Evolutionary conservation across 306 rosid species (phyloP), one percentile per base, ranked within the genome.

Genomic region (Cicer pinnatifidum): DNA sequence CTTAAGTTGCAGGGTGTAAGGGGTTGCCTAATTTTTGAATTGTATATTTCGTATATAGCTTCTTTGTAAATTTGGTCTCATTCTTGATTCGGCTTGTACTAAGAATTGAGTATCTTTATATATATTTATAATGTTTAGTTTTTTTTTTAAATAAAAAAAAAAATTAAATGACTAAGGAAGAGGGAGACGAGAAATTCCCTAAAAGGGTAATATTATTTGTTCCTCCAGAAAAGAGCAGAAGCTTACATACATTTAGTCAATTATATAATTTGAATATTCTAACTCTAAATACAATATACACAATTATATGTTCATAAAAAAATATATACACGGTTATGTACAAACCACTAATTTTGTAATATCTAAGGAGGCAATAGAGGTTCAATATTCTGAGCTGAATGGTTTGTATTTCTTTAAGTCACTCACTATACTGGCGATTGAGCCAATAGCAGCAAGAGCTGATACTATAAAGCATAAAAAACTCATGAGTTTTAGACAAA

Each of bases 401-500:
- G 91, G 88, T 63, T 75, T 82, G 69, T 77, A 85, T 28, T 67
- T 59, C 82, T 82, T 73, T 1, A 87, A 78, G 78, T 86, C 85
- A 11, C 41, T 19, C 17, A 80, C 11, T 16, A 83, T 86, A 56
- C 93, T 88, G 2, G 71, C 90, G 6, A 86, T 9, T 9, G 97
- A 92, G 38, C 97, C 97, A 65, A 81, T 37, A 62, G 82, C 90
- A 23, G 96, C 89, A 3, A 79, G 68, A 10, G 53, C 50, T 37
- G 89, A 46, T n/a, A 88, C 73, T n/a, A 78, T 1, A 5, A 92
- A 57, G 73, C 93, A 88, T 6, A 85, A 63, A 44, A 75, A 7
- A 57, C 90, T 92, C 6, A 92, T 8, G 38, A 75, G 53, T 56
- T 87, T 77, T 60, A 92, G 65, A 44, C 63, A 69, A 10, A 88